Evolutionary conservation across 139 green algal genomes (phyloP).

Genomic region (Chlorella ohadii): DNA sequence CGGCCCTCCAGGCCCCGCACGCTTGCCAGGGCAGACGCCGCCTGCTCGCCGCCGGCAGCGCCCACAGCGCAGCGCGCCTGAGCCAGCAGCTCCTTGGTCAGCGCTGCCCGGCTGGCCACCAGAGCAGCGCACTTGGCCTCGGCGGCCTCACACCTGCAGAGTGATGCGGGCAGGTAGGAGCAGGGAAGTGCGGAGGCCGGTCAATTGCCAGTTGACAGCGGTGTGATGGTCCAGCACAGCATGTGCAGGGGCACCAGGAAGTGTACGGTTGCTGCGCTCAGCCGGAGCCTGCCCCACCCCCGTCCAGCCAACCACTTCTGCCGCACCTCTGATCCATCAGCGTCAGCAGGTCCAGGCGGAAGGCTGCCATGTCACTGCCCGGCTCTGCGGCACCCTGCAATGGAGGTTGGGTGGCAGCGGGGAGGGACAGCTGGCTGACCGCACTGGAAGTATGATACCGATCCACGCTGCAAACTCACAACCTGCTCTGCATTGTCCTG

Average conservation of each 20-base stretch:
- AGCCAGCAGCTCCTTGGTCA: neutral
- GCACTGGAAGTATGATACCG: no score
- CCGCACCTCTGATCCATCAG: constrained; percentile 3
- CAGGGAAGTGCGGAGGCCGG: no score
- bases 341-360: neutral
- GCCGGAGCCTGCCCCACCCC: no score
- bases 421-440: neutral
- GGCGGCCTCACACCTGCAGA: neutral
- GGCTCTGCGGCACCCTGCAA: neutral
- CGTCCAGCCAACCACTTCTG: no score
- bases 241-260: no score
- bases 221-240: no score
- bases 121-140: neutral
- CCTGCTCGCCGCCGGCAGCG: neutral
- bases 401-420: neutral
- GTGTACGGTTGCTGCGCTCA: no score
- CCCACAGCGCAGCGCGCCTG: neutral
- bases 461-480: neutral
- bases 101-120: neutral
- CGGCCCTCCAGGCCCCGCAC: neutral
- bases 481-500: neutral
- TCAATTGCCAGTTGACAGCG: no score
- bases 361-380: neutral
- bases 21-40: neutral
- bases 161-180: no score